Base-by-base conservation (phyloP, 2,329 filamentous ascomycete genomes). In the Fusarium tanahbumbuense region DNA sequence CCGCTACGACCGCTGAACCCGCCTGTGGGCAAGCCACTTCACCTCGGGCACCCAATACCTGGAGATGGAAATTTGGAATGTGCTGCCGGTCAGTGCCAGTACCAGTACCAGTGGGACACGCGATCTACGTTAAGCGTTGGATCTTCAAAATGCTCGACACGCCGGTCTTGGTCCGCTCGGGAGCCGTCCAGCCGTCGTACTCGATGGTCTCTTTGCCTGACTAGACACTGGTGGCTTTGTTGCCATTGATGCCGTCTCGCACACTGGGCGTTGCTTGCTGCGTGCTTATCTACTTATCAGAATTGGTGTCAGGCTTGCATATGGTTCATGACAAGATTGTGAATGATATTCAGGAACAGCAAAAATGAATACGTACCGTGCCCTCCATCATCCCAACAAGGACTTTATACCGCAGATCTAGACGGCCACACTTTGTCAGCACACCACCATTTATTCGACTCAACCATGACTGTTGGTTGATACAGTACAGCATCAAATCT, bases 21-120 rank as follows among this genome's bases (percentile, higher is more conserved):
- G 64, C 64, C 63, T 67, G 60, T 60, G 68, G 64, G 49, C 73
- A 74, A 72, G 72, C 72, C 73, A 73, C 59, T 60, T 65, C 71
- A 70, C 60, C 61, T 67, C 71, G 22, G 22, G 22, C 22, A 68
- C 62, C 71, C 76, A 76, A 75, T 77, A 59, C 65, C 44, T 63
- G 49, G 28, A 53, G 37, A n/a, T 64, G 62, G 56, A 48, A 56
- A 25, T 53, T 64, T 68, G 76, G 75, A 77, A 78, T 78, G 71
- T 54, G 50, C 49, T 69, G 63, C 60, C 56, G 54, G 34, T 37
- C 34, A 37, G 34, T 37, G 34, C 34, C 34, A 37, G 18, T 37
- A n/a, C 62, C 42, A 74, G 76, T 77, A n/a, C 62, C 42, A 74
- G 76, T 77, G 73, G 74, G 45, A 74, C 60, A 73, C 53, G 60